A percentile compares a stretch with the other conserved stretches of the same genome.
phyloP scores from a whole-genome alignment of 2,329 filamentous ascomycete species.

The Aspergillus floridensis region DNA sequence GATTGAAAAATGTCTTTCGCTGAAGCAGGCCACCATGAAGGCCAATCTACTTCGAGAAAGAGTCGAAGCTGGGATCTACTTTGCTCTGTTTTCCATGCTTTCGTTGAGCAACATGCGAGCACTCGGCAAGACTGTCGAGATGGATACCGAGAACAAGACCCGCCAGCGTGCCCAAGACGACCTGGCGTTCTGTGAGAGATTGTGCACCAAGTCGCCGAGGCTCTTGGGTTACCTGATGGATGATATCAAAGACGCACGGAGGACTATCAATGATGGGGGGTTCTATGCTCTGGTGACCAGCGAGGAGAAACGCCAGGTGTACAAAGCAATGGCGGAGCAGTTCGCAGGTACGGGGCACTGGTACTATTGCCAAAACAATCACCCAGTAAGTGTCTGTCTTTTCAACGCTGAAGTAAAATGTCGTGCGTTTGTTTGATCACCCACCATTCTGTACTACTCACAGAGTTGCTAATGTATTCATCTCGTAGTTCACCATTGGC shows the following conservation, averaged over 20 bases:
- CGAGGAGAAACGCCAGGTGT: slow-evolving; percentile 9
- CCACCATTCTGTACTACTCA: too few relatives aligned
- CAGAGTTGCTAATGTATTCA: too few relatives aligned
- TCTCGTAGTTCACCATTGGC: slow-evolving; percentile 25
- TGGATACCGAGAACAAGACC: neutral
- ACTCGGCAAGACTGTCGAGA: neutral
- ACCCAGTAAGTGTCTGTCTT: slow-evolving; percentile 7
- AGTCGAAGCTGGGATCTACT: slow-evolving; percentile 5
- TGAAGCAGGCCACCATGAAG: neutral
- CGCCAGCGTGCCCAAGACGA: neutral
- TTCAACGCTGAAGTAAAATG: neutral
- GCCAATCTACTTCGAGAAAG: slow-evolving; percentile 3
- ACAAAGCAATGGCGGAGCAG: slow-evolving; percentile 10
- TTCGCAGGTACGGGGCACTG: slow-evolving; percentile 13
- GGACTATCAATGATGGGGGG: slow-evolving; percentile 1
- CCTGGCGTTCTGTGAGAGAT: neutral
- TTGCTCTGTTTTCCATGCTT: slow-evolving; percentile 6
- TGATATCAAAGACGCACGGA: slow-evolving; percentile 6
- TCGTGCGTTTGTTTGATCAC: too few relatives aligned
- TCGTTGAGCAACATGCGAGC: neutral
- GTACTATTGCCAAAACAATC: slow-evolving; percentile 14
- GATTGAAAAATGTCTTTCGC: neutral
- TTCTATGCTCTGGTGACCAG: slow-evolving; percentile 10
- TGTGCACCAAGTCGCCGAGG: neutral
- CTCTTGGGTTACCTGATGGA: neutral